phyloP scores from a whole-genome alignment of 2,329 filamentous ascomycete genomes.

The Hortaea werneckii region DNA sequence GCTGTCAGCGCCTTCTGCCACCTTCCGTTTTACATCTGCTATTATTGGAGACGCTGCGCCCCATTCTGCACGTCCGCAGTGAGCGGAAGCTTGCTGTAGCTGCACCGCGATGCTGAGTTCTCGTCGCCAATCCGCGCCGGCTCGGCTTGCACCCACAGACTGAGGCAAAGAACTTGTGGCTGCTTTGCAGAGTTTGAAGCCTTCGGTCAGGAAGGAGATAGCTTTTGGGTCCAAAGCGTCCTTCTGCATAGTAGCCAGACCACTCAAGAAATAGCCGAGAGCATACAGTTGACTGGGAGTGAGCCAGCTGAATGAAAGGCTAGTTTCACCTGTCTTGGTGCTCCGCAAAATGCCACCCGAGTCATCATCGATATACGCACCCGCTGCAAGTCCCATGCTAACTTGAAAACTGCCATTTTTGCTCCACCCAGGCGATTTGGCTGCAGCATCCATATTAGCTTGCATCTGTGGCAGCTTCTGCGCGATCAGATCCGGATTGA shows the following conservation, averaged over 20 bases:
- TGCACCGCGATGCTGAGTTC: slow-evolving; percentile 56
- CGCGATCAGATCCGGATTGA: slow-evolving; percentile 45
- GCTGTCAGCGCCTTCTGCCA: slow-evolving; percentile 5
- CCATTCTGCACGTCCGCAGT: slow-evolving; percentile 63
- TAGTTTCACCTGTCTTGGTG: slow-evolving; percentile 27
- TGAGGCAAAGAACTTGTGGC: slow-evolving; percentile 6
- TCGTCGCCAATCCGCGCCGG: slow-evolving; percentile 40
- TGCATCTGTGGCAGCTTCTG: slow-evolving; percentile 56
- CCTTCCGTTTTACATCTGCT: slow-evolving; percentile 38
- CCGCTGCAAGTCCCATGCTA: slow-evolving; percentile 27
- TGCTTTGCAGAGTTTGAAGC: slow-evolving; percentile 35
- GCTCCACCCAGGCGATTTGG: slow-evolving; percentile 20
- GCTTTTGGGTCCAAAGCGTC: slow-evolving; percentile 47
- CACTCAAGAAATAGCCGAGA: slow-evolving; percentile 49
- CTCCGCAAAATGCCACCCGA: slow-evolving; percentile 37
- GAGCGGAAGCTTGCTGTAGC: slow-evolving; percentile 59
- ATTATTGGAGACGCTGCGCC: slow-evolving; percentile 50
- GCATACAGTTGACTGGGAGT: slow-evolving; percentile 49
- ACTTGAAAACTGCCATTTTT: slow-evolving; percentile 32
- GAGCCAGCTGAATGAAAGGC: slow-evolving; percentile 50
- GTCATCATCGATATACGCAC: slow-evolving; percentile 26
- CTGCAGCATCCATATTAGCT: slow-evolving; percentile 48
- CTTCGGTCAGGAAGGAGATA: slow-evolving; percentile 48
- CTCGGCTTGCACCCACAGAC: slow-evolving; percentile 23
- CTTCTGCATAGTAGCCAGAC: slow-evolving; percentile 45